Evolutionary conservation across 2,329 filamentous ascomycete genomes (phyloP), one percentile per base, ranked within the genome.

Genomic region (Lachnellula cervina): DNA sequence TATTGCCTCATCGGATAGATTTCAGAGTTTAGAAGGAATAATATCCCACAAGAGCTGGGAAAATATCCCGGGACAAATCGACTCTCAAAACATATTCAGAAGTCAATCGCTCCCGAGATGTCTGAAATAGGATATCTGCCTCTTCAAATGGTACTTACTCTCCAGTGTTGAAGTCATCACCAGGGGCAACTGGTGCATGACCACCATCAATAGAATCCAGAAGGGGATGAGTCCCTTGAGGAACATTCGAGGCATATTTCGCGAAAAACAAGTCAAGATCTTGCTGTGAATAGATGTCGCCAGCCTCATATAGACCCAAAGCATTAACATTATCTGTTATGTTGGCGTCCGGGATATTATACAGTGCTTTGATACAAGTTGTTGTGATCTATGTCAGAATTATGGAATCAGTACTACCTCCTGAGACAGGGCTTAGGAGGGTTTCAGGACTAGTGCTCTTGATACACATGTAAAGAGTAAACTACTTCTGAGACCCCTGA

Each of bases 251-350:
- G 49, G 74, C 68, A 59, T 76, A 78, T 53, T 74, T 69, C 6
- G 67, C 65, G 62, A 78, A 80, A 65, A 75, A 80, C 16, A 73
- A 58, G 59, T 80, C 68, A 11, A 80, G 66, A 61, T 80, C 78
- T 7, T 65, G 61, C 62, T 78, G 76, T 43, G 78, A 69, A 63
- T 80, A 81, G 40, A 76, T 75, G 62, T 82, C 77, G 23, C 73
- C 76, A 62, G 77, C 78, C 63, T 82, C 79, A 49, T 79, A 79
- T 21, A 83, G 76, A 23, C 77, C 79, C 38, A 80, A 73, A 52
- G 72, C 74, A 64, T 82, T 83, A 62, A 73, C 73, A 34, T 56
- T 47, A 9, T 58, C 59, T 35, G 69, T 68, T 3, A 68, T 66
- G 2, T 64, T 65, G 6, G 73, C 74, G 9, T 71, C 60, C 14